Evolutionary conservation across 768 basidiomycete genomes (phyloP).

Genomic region (Lanmaoa pseudosensibilis): DNA sequence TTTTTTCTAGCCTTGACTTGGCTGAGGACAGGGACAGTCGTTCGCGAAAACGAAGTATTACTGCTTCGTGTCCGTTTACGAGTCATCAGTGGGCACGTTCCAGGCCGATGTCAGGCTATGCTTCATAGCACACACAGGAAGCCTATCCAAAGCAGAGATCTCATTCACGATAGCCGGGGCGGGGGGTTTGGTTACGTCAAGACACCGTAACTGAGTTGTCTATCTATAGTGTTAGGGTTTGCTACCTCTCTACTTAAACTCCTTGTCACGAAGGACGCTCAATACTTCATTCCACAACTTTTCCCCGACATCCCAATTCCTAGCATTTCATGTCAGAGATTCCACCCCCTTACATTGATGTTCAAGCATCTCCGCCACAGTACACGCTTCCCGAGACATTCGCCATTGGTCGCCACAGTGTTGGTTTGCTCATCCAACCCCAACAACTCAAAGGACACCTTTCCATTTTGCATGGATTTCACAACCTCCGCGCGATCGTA

Average conservation of each 20-base stretch:
- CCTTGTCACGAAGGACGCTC: neutral
- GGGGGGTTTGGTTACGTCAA: neutral
- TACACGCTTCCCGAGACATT: slow-evolving; percentile 20
- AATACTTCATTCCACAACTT: too few species aligned
- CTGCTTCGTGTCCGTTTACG: too few species aligned
- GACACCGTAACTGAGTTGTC: too few species aligned
- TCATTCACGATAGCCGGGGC: neutral
- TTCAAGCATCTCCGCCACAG: neutral
- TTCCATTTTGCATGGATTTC: slow-evolving; percentile 28
- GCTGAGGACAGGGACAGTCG: too few species aligned
- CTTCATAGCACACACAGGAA: too few species aligned
- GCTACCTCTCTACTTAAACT: neutral
- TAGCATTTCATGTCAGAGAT: neutral
- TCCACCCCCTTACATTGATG: neutral
- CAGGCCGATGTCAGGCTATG: too few species aligned
- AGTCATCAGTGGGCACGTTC: too few species aligned
- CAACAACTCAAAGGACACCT: slow-evolving; percentile 35
- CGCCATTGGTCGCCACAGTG: slow-evolving; percentile 4
- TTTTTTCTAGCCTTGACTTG: too few species aligned
- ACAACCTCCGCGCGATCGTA: slow-evolving; percentile 21
- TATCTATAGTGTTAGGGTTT: too few species aligned
- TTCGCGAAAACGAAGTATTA: too few species aligned
- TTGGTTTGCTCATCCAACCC: slow-evolving; percentile 19
- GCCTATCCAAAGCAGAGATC: neutral
- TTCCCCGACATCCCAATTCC: neutral